A percentile compares a stretch with the other conserved stretches of the same genome.
These are phyloP conservation scores for Pontederia paniculata DNA, from an alignment of 176 grass and related monocot genomes.

Conservation along the genomic window DNA sequence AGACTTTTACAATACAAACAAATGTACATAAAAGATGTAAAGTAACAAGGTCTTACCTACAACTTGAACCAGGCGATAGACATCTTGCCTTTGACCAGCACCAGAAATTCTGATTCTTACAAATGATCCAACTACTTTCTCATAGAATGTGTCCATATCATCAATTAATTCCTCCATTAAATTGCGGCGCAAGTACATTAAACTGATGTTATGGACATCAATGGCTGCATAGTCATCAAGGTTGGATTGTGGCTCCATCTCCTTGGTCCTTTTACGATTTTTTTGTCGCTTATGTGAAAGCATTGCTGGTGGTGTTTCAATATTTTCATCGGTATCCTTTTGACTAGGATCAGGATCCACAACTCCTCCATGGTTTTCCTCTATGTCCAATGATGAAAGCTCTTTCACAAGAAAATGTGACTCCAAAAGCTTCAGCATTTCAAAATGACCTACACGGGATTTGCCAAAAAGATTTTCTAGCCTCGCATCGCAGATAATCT, in stretches of 20 bases:
- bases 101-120: conserved; percentile 93
- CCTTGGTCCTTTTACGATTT: conserved; percentile 44
- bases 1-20: conserved; percentile 17
- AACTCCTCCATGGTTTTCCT: conserved; percentile 92
- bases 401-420: conserved; percentile 69
- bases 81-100: conserved; percentile 72
- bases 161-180: conserved; percentile 87
- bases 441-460: conserved; percentile 79
- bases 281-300: conserved; percentile 67
- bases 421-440: conserved; percentile 99
- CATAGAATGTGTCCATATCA: conserved; percentile 51
- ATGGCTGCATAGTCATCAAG: conserved; percentile 94
- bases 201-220: conserved; percentile 84
- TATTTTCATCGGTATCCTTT: conserved; percentile 54
- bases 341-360: conserved; percentile 78
- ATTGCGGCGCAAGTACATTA: conserved; percentile 80
- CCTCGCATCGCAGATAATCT: conserved; percentile 86
- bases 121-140: conserved; percentile 88
- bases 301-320: conserved; percentile 50
- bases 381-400: conserved; percentile 35
- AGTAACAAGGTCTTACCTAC: conserved; percentile 59
- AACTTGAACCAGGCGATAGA: conserved; percentile 95
- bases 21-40: conserved; percentile 8
- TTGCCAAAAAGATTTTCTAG: conserved; percentile 73
- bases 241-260: conserved; percentile 42